These are phyloP conservation scores for Candolleomyces eurysporus DNA, from an alignment of 768 basidiomycete species.

Conservation along the genomic window DNA sequence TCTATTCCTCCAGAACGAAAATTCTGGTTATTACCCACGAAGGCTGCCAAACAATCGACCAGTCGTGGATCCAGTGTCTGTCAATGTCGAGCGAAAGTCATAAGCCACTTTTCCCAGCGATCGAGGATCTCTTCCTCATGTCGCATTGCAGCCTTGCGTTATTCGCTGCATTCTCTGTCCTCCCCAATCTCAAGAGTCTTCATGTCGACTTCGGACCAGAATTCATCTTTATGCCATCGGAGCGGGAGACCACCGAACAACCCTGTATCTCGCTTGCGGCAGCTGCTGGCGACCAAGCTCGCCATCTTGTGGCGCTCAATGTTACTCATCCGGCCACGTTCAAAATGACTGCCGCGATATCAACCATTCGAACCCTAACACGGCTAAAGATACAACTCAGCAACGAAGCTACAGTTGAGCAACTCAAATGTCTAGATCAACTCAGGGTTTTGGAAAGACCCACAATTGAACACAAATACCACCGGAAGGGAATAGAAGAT, in stretches of 20 bases:
- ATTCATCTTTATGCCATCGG: neutral
- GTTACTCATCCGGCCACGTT: neutral
- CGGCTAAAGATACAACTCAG: neutral
- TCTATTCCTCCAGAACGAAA: neutral
- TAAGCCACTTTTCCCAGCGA: neutral
- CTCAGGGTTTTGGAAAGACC: neutral
- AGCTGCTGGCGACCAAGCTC: neutral
- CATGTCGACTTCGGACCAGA: neutral
- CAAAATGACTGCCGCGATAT: neutral
- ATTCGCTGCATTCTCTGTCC: neutral
- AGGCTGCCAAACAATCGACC: neutral
- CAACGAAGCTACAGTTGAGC: neutral
- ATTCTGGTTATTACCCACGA: neutral
- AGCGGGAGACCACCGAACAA: neutral
- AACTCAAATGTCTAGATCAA: neutral
- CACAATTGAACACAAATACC: neutral
- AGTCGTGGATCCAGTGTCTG: neutral
- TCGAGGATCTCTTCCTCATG: neutral
- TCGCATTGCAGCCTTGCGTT: neutral
- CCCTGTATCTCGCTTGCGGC: neutral
- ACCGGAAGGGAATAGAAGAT: neutral
- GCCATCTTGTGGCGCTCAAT: neutral
- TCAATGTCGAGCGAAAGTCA: neutral
- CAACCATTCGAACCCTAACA: neutral
- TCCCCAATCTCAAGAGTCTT: neutral